Percentiles rank a stretch among this genome's conserved stretches.
These are phyloP conservation scores for Malus sylvestris DNA, from an alignment of 306 rosid species.

Conservation along the genomic window DNA sequence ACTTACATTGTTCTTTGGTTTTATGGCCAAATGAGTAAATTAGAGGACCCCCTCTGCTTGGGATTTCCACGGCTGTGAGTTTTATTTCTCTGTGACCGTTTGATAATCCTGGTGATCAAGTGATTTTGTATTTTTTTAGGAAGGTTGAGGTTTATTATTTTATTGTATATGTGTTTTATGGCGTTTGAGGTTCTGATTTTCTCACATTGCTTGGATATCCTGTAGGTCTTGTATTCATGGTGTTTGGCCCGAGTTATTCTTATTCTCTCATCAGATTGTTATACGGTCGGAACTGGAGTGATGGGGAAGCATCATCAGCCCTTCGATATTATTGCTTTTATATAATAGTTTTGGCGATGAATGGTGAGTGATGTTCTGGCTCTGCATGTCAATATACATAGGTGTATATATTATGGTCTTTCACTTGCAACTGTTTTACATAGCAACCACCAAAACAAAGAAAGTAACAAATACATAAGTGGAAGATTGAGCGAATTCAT, in stretches of 20 bases:
- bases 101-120: too few relatives aligned
- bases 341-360: constrained; percentile 86
- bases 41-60: neutral
- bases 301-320: constrained; percentile 86
- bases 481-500: neutral
- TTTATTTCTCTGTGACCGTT: too few relatives aligned
- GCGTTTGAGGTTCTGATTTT: neutral
- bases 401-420: neutral
- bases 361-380: constrained; percentile 52
- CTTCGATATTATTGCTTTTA: constrained; percentile 76
- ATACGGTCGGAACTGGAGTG: constrained; percentile 90
- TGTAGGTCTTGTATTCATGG: constrained; percentile 83
- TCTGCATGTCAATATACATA: neutral
- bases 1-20: neutral
- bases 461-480: neutral
- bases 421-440: too few relatives aligned
- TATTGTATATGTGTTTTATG: neutral
- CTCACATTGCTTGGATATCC: constrained; percentile 22
- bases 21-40: neutral
- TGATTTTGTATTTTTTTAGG: neutral
- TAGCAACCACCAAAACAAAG: neutral
- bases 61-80: too few relatives aligned
- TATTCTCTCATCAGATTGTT: constrained; percentile 86
- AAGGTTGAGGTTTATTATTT: neutral
- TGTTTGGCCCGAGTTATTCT: constrained; percentile 91